Conservation (phyloP, 805 yeast genomes). For the Cyberlindnera lachancei region DNA sequence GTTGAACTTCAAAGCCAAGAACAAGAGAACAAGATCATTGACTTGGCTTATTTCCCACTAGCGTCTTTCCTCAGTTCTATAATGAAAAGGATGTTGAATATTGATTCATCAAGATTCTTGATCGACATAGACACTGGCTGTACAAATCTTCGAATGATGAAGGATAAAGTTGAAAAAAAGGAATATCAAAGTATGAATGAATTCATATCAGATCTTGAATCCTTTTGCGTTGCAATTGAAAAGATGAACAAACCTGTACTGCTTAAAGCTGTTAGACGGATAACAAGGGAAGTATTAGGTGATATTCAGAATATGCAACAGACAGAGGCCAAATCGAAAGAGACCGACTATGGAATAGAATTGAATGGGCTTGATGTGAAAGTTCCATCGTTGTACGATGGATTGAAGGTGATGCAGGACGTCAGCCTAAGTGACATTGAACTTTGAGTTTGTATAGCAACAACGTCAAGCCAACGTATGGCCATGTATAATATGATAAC, state of each 20-base stretch:
- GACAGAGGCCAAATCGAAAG: conserved; percentile 1
- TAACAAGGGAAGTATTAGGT: conserved; percentile 14
- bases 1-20: conserved; percentile 7
- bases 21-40: conserved; percentile 4
- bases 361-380: not conserved
- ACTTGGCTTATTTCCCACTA: conserved; percentile 25
- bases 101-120: conserved; percentile 23
- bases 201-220: conserved; percentile 13
- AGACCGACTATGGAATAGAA: not conserved
- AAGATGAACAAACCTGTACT: conserved; percentile 9
- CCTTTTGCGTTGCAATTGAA: conserved; percentile 16
- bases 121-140: conserved; percentile 6
- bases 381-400: not conserved
- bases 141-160: conserved; percentile 11
- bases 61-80: conserved; percentile 6
- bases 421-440: not conserved
- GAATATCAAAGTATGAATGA: conserved; percentile 12
- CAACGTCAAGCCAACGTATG: no score
- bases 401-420: not conserved
- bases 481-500: no score
- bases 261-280: conserved; percentile 10
- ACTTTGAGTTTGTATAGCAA: no score
- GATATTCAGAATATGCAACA: conserved; percentile 11
- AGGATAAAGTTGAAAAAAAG: conserved; percentile 4
- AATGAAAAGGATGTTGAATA: conserved; percentile 20